A percentile compares a stretch with the other conserved stretches of the same genome.
Conservation (phyloP, 805 yeast species). For the Sungouiozyma intestinalis region DNA sequence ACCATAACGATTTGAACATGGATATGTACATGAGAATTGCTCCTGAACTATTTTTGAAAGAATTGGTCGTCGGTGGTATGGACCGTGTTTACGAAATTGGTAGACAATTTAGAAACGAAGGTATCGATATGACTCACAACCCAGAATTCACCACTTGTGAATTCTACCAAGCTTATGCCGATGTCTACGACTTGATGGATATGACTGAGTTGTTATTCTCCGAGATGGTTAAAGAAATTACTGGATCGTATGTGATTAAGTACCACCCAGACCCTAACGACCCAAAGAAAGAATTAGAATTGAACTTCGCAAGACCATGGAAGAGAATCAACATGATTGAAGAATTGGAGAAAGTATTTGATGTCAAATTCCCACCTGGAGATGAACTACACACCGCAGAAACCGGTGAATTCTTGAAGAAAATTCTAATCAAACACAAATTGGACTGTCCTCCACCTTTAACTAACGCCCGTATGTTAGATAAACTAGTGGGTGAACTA, state of each 20-base stretch:
- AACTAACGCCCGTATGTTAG: constrained; percentile 98
- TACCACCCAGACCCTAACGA: constrained; percentile 97
- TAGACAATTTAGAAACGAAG: constrained; percentile 97
- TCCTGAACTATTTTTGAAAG: constrained; percentile 92
- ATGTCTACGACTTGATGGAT: constrained; percentile 87
- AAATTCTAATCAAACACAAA: constrained; percentile 64
- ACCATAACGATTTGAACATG: constrained; percentile 93
- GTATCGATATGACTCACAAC: constrained; percentile 97
- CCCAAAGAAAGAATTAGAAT: constrained; percentile 63
- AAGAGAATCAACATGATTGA: constrained; percentile 96
- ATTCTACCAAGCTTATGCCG: constrained; percentile 96
- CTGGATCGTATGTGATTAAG: constrained; percentile 74
- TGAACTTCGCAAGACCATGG: constrained; percentile 96
- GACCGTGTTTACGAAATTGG: constrained; percentile 98
- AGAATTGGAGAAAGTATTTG: constrained; percentile 77
- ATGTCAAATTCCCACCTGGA: constrained; percentile 91
- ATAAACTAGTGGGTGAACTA: constrained; percentile 92
- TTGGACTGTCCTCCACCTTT: constrained; percentile 84
- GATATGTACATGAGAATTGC: constrained; percentile 98
- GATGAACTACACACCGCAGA: constrained; percentile 89
- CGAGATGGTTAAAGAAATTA: constrained; percentile 93
- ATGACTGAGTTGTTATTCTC: constrained; percentile 88
- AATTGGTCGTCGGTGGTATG: constrained; percentile 95
- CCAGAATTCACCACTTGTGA: constrained; percentile 99
- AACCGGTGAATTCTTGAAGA: constrained; percentile 83